Percentiles rank a stretch among this genome's conserved stretches.
These are phyloP conservation scores for Xylaria flabelliformis DNA, from an alignment of 495 filamentous ascomycete genomes.

Conservation along the genomic window DNA sequence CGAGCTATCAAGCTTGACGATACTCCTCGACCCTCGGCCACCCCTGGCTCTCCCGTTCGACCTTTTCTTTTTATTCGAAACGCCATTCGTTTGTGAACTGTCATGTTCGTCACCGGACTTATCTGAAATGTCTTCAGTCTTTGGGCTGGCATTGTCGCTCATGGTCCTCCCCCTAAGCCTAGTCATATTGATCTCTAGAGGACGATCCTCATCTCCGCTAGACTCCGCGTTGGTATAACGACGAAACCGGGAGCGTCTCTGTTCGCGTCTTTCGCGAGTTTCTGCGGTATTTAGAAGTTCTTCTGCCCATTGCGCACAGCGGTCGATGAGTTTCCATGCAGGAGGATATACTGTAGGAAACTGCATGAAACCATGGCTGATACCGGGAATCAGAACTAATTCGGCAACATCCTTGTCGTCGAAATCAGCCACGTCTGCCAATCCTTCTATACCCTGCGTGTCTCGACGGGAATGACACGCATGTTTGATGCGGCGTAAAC, in stretches of 20 bases:
- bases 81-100: constrained; percentile 37
- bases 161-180: constrained; percentile 38
- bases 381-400: constrained; percentile 81
- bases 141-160: constrained; percentile 39
- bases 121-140: constrained; percentile 27
- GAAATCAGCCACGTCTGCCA: constrained; percentile 58
- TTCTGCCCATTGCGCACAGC: constrained; percentile 77
- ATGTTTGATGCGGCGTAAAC: constrained; percentile 81
- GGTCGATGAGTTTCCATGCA: constrained; percentile 79
- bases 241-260: constrained; percentile 31
- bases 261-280: constrained; percentile 36
- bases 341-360: constrained; percentile 87
- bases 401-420: constrained; percentile 80
- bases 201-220: constrained; percentile 79
- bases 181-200: constrained; percentile 78
- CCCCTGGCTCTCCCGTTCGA: constrained; percentile 39
- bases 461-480: constrained; percentile 53
- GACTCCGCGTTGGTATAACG: constrained; percentile 62
- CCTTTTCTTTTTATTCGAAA: constrained; percentile 42
- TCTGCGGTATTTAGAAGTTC: constrained; percentile 67
- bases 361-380: constrained; percentile 91
- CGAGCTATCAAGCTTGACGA: constrained; percentile 78
- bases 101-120: constrained; percentile 27
- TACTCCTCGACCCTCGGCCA: constrained; percentile 58
- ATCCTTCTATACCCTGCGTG: constrained; percentile 29